These are phyloP conservation scores for Russula vinacea DNA, from an alignment of 768 basidiomycete genomes.

Conservation along the genomic window DNA sequence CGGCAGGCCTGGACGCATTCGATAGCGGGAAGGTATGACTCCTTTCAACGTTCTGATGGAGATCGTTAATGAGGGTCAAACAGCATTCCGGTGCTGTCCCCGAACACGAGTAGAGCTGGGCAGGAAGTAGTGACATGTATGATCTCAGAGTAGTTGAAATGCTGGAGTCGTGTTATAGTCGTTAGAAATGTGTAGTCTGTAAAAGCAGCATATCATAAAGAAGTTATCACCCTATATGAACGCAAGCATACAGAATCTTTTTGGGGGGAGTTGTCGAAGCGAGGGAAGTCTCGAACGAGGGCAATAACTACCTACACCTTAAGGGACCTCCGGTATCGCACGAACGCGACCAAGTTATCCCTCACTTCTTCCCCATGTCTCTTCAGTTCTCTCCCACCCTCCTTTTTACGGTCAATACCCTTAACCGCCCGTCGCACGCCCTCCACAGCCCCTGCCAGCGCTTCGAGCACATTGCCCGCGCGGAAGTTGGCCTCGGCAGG, in stretches of 20 bases:
- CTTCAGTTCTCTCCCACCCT: slow-evolving; percentile 62
- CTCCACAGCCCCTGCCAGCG: slow-evolving; percentile 57
- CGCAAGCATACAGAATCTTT: not conserved
- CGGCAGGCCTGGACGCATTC: slow-evolving; percentile 61
- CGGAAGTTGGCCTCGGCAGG: slow-evolving; percentile 82
- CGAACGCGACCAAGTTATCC: slow-evolving; percentile 73
- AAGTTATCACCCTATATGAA: not conserved
- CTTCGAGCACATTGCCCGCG: slow-evolving; percentile 53
- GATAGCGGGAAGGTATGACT: slow-evolving; percentile 37
- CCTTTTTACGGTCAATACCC: slow-evolving; percentile 63
- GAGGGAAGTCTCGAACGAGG: no score
- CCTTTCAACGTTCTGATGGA: not conserved
- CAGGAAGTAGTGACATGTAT: not conserved
- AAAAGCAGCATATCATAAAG: not conserved
- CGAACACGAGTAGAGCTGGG: slow-evolving; percentile 10
- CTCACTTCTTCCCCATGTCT: slow-evolving; percentile 73
- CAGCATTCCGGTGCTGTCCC: slow-evolving; percentile 17
- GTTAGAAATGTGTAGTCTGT: not conserved
- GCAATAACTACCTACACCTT: slow-evolving; percentile 41
- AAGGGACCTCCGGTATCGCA: slow-evolving; percentile 65
- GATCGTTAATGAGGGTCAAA: not conserved
- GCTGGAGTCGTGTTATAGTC: not conserved
- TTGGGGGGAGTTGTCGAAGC: not conserved
- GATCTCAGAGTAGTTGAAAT: not conserved
- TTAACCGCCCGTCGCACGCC: slow-evolving; percentile 60